Conservation (phyloP, 441 rosid species). For the Populus hybrid region DNA sequence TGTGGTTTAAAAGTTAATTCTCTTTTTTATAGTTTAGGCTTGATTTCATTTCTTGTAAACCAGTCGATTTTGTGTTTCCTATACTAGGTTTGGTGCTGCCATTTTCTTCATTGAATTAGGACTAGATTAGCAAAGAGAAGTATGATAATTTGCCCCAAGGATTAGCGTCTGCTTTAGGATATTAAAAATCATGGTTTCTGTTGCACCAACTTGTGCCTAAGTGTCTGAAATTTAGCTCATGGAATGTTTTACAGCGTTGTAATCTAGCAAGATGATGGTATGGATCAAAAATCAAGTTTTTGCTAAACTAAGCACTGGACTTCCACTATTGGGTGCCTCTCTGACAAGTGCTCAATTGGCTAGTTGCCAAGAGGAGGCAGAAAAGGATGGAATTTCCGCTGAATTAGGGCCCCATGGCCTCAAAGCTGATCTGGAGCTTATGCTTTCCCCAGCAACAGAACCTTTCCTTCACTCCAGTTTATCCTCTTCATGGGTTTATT, state of each 20-base stretch:
- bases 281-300: neutral
- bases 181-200: neutral
- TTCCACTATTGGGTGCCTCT: neutral
- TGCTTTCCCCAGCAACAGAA: slow-evolving; percentile 34
- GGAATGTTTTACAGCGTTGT: neutral
- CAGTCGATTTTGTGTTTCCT: neutral
- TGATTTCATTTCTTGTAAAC: neutral
- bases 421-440: slow-evolving; percentile 23
- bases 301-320: neutral
- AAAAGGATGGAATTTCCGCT: neutral
- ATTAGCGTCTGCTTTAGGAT: neutral
- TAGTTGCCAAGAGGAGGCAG: neutral
- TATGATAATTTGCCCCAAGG: neutral
- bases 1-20: neutral
- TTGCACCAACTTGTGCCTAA: neutral
- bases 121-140: neutral
- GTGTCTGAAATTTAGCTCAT: neutral
- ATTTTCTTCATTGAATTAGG: neutral
- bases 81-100: neutral
- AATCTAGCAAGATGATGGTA: neutral
- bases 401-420: slow-evolving; percentile 14
- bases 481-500: slow-evolving; percentile 33
- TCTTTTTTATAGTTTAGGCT: neutral
- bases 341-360: neutral
- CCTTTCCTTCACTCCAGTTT: slow-evolving; percentile 37